phyloP scores from a whole-genome alignment of 1,284 basidiomycete genomes.

The Papiliotrema flavescens region DNA sequence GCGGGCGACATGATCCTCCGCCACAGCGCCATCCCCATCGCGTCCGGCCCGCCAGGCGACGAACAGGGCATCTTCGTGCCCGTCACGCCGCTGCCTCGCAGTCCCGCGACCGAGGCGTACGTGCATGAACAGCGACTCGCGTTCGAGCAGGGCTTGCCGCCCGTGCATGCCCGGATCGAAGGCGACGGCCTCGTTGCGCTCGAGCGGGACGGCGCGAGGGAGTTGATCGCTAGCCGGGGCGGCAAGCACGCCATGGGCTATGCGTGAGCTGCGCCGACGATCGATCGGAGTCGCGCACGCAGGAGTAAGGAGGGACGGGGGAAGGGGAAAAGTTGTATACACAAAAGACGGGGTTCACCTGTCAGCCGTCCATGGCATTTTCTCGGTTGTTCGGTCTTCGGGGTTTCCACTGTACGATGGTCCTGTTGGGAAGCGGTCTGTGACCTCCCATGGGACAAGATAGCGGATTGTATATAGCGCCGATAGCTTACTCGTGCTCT shows the following conservation, averaged over 20 bases:
- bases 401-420: too few species aligned
- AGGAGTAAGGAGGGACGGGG: too few species aligned
- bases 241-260: slow-evolving; percentile 40
- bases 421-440: too few species aligned
- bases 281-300: too few species aligned
- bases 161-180: slow-evolving; percentile 13
- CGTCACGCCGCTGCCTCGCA: slow-evolving; percentile 24
- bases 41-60: slow-evolving; percentile 8
- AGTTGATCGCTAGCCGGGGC: slow-evolving; percentile 19
- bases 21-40: slow-evolving; percentile 26
- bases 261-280: neutral
- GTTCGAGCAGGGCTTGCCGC: slow-evolving; percentile 40
- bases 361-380: too few species aligned
- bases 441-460: too few species aligned
- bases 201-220: slow-evolving; percentile 22
- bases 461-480: too few species aligned
- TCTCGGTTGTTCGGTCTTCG: too few species aligned
- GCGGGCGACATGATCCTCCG: slow-evolving; percentile 41
- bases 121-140: slow-evolving; percentile 26
- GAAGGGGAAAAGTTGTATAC: too few species aligned
- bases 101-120: slow-evolving; percentile 19
- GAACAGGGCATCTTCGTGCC: slow-evolving; percentile 25
- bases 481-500: too few species aligned
- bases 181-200: slow-evolving; percentile 20
- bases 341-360: too few species aligned